phyloP scores from a whole-genome alignment of 805 yeast genomes.

The Sugiyamaella marilandica region DNA sequence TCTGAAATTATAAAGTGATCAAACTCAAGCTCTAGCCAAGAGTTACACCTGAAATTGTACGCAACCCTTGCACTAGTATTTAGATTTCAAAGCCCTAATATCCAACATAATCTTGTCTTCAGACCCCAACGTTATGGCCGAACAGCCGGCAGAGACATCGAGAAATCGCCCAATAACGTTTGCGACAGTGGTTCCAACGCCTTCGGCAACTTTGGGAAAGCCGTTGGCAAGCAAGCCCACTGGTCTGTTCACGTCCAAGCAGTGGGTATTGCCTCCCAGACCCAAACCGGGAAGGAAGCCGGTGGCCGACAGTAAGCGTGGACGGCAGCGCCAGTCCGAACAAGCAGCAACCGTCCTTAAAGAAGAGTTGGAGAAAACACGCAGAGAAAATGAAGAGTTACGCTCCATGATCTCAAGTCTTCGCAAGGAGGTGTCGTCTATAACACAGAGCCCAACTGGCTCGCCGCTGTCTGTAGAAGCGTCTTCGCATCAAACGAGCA shows the following conservation, averaged over 20 bases:
- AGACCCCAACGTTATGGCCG: too few relatives aligned
- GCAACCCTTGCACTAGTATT: too few relatives aligned
- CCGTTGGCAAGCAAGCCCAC: constrained; percentile 3
- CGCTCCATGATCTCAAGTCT: neutral
- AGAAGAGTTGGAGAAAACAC: constrained; percentile 6
- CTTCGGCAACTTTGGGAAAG: neutral
- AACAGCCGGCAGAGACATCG: too few relatives aligned
- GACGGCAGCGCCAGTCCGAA: constrained; percentile 24
- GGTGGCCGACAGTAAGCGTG: constrained; percentile 53
- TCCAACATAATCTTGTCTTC: too few relatives aligned
- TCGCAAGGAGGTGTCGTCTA: constrained; percentile 1
- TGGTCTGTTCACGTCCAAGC: constrained; percentile 46
- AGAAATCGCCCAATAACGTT: too few relatives aligned
- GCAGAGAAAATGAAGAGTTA: constrained; percentile 11
- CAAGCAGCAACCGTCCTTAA: constrained; percentile 4
- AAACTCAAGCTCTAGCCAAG: too few relatives aligned
- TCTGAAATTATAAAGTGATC: too few relatives aligned
- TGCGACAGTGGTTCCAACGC: neutral
- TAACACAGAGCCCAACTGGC: constrained; percentile 2
- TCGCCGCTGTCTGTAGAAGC: neutral
- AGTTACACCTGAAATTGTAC: too few relatives aligned
- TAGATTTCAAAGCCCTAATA: too few relatives aligned
- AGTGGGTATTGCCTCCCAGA: constrained; percentile 72
- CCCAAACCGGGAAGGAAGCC: constrained; percentile 60
- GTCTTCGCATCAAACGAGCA: neutral